Conservation (phyloP, 129 eudicot species). For the Mikania micrantha region DNA sequence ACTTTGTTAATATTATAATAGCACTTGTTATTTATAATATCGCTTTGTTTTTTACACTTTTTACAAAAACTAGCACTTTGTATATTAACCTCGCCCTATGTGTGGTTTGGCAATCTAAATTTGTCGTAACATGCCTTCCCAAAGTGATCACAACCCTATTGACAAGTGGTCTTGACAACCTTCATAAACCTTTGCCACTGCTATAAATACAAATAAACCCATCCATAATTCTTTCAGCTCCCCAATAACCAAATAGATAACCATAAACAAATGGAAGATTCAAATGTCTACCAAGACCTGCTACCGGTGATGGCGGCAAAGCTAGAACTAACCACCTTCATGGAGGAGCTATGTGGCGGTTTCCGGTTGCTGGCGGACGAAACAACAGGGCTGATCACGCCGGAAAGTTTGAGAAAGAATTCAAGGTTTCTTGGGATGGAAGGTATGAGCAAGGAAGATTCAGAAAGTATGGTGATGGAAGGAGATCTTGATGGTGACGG, state of each 20-base stretch:
- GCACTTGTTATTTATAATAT: too few species aligned
- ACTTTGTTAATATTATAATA: too few species aligned
- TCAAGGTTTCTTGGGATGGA: conserved; percentile 61
- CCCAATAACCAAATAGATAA: not conserved
- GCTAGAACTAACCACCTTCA: conserved; percentile 57
- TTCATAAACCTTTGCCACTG: not conserved
- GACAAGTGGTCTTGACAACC: conserved; percentile 8
- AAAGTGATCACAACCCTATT: conserved; percentile 9
- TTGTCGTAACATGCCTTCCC: not conserved
- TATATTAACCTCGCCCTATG: too few species aligned
- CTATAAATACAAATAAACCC: conserved; percentile 20
- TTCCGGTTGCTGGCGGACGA: conserved; percentile 72
- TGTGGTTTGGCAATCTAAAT: too few species aligned
- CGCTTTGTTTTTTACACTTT: too few species aligned
- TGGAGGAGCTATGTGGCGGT: conserved; percentile 73
- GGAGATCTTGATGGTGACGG: conserved; percentile 87
- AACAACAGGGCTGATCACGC: conserved; percentile 49
- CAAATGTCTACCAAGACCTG: conserved; percentile 51
- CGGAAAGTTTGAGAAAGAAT: conserved; percentile 62
- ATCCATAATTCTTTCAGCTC: not conserved
- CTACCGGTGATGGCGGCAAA: conserved; percentile 89
- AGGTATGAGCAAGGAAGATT: conserved; percentile 64
- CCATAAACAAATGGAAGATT: conserved; percentile 30
- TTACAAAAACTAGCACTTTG: too few species aligned
- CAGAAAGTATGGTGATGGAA: conserved; percentile 69